These are phyloP conservation scores for Obba rivulosa DNA, from an alignment of 768 basidiomycete genomes.

Conservation along the genomic window DNA sequence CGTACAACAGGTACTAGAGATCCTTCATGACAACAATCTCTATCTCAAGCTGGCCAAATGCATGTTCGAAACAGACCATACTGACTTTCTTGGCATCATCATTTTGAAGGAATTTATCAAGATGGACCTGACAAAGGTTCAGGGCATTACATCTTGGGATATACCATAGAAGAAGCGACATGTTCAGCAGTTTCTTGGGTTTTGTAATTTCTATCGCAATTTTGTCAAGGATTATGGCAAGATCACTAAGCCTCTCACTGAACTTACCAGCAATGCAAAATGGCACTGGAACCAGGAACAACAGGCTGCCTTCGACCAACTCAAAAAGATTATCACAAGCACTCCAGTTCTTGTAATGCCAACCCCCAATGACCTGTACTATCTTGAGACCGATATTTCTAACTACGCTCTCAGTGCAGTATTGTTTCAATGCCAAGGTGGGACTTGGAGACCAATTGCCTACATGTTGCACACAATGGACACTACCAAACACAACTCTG, in stretches of 20 bases:
- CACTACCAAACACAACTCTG: slow-evolving; percentile 28
- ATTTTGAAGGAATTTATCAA: slow-evolving; percentile 10
- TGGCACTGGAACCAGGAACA: slow-evolving; percentile 10
- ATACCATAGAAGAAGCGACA: slow-evolving; percentile 13
- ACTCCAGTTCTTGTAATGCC: slow-evolving; percentile 14
- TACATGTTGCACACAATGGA: slow-evolving; percentile 19
- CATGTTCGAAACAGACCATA: slow-evolving; percentile 16
- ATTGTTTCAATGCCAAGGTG: slow-evolving; percentile 16
- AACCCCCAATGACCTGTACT: slow-evolving; percentile 3
- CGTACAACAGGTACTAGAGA: slow-evolving; percentile 17
- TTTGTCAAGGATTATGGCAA: not conserved
- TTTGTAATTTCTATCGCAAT: slow-evolving; percentile 23
- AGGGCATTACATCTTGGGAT: slow-evolving; percentile 26
- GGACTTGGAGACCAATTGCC: slow-evolving; percentile 18
- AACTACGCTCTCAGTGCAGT: slow-evolving; percentile 16
- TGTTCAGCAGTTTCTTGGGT: slow-evolving; percentile 22
- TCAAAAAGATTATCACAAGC: slow-evolving; percentile 16
- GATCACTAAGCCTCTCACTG: slow-evolving; percentile 15
- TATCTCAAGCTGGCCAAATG: slow-evolving; percentile 33
- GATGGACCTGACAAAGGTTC: slow-evolving; percentile 30
- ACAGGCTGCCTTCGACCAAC: slow-evolving; percentile 15
- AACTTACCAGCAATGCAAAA: slow-evolving; percentile 12
- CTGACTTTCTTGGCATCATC: slow-evolving; percentile 26
- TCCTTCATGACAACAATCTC: slow-evolving; percentile 24
- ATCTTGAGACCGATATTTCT: slow-evolving; percentile 12